Evolutionary conservation across 1,139 yeast species (phyloP), one percentile per base, ranked within the genome.

Genomic region (Zygosaccharomyces pseudobailii): DNA sequence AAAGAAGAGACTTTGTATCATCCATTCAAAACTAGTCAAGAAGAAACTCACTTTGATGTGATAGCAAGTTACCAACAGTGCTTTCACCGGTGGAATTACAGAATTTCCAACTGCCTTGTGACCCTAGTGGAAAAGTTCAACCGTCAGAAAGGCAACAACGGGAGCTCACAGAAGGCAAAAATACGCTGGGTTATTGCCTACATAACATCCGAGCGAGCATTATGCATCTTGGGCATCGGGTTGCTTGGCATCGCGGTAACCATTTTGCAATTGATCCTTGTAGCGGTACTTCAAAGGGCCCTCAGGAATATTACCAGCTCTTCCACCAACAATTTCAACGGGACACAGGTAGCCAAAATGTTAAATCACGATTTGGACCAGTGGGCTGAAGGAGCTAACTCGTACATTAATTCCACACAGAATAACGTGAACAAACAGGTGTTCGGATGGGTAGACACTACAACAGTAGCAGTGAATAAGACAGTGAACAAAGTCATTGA

Each of bases 391-490:
- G 67, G 72, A 21, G 76, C 86, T 0, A 84, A 84, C 55, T 47
- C 46, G 1, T 75, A 75, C 46, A 66, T 84, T 9, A 52, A 57
- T 8, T 49, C 57, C 1, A 71, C 76, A 7, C 79, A 87, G 60
- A 44, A 53, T 0, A 62, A 63, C 4, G 65, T 89, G 33, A 90
- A 90, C 63, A 66, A 73, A 5, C 78, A 83, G 36, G 55, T 88
- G 19, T 79, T 90, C 52, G 87, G 88, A 0, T 78, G 85, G 78
- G 74, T 87, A 0, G 71, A 72, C 46, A 71, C 72, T 2, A 75
- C 89, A 0, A 78, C 89, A 0, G 55, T 65, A 0, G 59, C 79
- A 0, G 68, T 84, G 2, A 84, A 84, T 59, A 52, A 63, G n/a
- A 82, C 89, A 0, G 69, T 84, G 2, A 63, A 71, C 8, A 63